Evolutionary conservation across 192 early-diverging fungal species (phyloP), one percentile per base, ranked within the genome.

Genomic region (Paraglomus occultum): DNA sequence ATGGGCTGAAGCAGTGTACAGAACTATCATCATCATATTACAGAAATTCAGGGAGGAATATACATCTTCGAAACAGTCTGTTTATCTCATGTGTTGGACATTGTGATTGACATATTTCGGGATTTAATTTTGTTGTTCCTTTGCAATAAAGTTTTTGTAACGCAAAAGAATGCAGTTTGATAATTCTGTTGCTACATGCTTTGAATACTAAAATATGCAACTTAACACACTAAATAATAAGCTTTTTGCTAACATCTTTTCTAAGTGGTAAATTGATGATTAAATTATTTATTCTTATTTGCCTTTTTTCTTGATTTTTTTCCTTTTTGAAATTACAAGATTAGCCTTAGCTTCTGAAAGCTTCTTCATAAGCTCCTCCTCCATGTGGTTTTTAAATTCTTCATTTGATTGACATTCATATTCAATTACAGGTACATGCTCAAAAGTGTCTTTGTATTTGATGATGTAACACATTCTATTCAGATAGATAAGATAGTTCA

Each of bases 381-480:
- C 51, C 14, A 52, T 52, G 51, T 52, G 51, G 15, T 52, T 52
- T 52, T 52, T 52, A 52, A 52, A 52, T 52, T 52, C 31, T 57
- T 57, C 54, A 0, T 57, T 4, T 4, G 6, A 10, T 20, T 23
- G 54, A 57, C 6, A 7, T 57, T n/a, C 18, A 57, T 20, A 23
- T n/a, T 57, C 54, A n/a, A 5, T 6, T 4, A 20, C 18, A 23
- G 54, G 54, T 57, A 57, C 54, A 1, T 3, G 54, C 18, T 57
- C 54, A 57, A 10, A 15, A 23, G 22, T 57, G 54, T 23, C 31
- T 3, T 31, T n/a, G n/a, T n/a, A n/a, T 20, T 8, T 7, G 9
- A n/a, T 20, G 31, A 57, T 20, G 54, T 57, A 23, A 20, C 54
- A 57, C 31, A 57, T 23, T 10, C 31, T 57, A 57, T 57, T 23